Base-by-base conservation (phyloP, 2,329 filamentous ascomycete species). In the Arthrobotrys musiformis region DNA sequence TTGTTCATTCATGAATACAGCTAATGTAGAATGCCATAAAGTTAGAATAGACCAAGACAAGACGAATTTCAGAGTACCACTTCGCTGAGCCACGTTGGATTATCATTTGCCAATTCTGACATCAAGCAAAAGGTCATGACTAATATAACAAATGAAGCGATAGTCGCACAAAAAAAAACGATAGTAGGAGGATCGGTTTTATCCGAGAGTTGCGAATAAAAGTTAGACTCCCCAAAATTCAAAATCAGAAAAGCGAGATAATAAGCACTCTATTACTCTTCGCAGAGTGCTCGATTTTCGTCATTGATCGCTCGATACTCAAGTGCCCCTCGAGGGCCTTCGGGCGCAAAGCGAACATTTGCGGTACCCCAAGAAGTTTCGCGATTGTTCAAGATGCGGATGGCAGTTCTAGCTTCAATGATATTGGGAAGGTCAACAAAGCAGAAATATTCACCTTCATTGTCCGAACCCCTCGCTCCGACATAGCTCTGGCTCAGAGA, bases 351-450 rank as follows among this genome's bases (percentile, higher is more conserved):
- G n/a, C 48, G 35, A 11, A 76, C 72, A 19, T 60, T 64, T 33
- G 72, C 72, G 19, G 61, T 26, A 4, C 72, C 72, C 72, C 72
- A 76, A 44, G 63, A 48, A 11, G 64, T 69, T 19, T 76, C 64
- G 26, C 72, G 64, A 2, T 70, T 69, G 50, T 76, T 76, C 37
- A 76, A 30, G 22, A 76, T 33, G 5, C 60, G 72, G 37, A 76
- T 42, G 2, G 72, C 72, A 30, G 64, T 60, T 40, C 22, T 60
- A 2, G 72, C 64, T 48, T 76, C 72, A 13, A 42, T 40, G 4
- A 56, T n/a, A 17, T 52, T 66, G 15, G 48, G 22, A 26, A 76
- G 58, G 24, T 76, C 72, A 17, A 76, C 50, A 19, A 76, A 76
- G 26, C 72, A 76, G 24, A 66, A 76, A 26, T 8, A 66, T 26